Base-by-base conservation (phyloP, 2,329 filamentous ascomycete species). In the Lecanosticta acicola region DNA sequence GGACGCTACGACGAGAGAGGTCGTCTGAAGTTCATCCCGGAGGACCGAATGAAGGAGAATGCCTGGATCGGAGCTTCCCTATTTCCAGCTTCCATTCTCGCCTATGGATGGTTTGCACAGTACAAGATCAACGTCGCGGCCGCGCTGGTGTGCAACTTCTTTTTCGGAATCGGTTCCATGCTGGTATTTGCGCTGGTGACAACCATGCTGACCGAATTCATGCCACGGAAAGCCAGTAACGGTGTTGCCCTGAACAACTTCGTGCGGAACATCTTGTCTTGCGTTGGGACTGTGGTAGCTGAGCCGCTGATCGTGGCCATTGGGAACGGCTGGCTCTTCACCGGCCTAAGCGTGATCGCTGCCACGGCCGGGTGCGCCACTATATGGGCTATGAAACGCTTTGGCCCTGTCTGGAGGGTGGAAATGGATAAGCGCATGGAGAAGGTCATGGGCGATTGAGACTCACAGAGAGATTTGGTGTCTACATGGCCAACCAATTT, bases 191-290 rank as follows among this genome's bases (percentile, higher is more conserved):
- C 79, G 39, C 76, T 80, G 56, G 54, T 79, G 0, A 89, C 85
- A 0, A 93, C 87, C 0, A 89, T 93, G 84, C 71, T 93, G 54
- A 91, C 87, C 0, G 87, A 93, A 61, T 89, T 91, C 60, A 83
- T 91, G 74, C 85, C 85, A 11, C 75, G 79, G 34, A 75, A 77
- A 51, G 83, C 82, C 40, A 85, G 81, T 3, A 78, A 78, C 9
- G 86, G 85, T 1, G 84, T 91, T 2, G 87, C 87, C 0, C 72
- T 90, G 35, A 90, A 91, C 66, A 91, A 91, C 62, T 87, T 91
- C 59, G 73, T 87, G 41, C 73, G 87, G 39, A 93, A 91, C 57
- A 86, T 89, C 32, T 82, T 89, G 57, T 81, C 78, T 40, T 89
- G 84, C 50, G 74, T 87, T 1, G 86, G 84, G 8, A 77, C 77